Base-by-base conservation (phyloP, 148 eudicot species). In the Bassia scoparia region DNA sequence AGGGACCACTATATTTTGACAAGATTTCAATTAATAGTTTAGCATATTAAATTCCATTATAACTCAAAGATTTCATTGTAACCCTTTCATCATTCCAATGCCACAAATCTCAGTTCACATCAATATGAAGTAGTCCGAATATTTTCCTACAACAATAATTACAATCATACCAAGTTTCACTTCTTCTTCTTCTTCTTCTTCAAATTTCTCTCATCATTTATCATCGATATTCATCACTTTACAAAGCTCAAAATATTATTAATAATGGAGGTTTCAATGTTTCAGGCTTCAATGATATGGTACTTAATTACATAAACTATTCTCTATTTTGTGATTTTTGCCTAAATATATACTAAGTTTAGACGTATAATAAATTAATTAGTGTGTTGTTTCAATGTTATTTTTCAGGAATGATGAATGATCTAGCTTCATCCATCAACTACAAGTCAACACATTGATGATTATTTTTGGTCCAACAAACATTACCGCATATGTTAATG, bases 391-490 rank as follows among this genome's bases (percentile, higher is more conserved):
- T 14, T 27, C n/a, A n/a, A 15, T 16, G 30, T 72, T 62, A 43
- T 30, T 50, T 74, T 66, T 48, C 73, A 89, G 93, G 83, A 74
- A 76, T 84, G 83, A 85, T 85, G 86, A 90, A 84, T 68, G 89
- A 89, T 68, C 50, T 77, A 64, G 83, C 71, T 87, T 85, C 78
- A 44, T 76, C 5, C 78, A 79, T 24, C 84, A 73, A 27, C 49
- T 50, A 54, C 76, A 81, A 48, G 74, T 76, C 50, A 80, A 82
- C 79, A 75, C 89, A 65, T 49, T 21, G 85, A 84, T n/a, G 86
- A 87, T 5, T n/a, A 64, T 83, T 0, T 73, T 63, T 58, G 53
- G 56, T n/a, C 79, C 66, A n/a, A 18, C 75, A 81, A 61, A 15
- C 58, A 0, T 27, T 67, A 33, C 70, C 86, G 52, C 78, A 31